These are phyloP conservation scores for Daldinia sp. DNA, from an alignment of 2,329 filamentous ascomycete species.

Conservation along the genomic window DNA sequence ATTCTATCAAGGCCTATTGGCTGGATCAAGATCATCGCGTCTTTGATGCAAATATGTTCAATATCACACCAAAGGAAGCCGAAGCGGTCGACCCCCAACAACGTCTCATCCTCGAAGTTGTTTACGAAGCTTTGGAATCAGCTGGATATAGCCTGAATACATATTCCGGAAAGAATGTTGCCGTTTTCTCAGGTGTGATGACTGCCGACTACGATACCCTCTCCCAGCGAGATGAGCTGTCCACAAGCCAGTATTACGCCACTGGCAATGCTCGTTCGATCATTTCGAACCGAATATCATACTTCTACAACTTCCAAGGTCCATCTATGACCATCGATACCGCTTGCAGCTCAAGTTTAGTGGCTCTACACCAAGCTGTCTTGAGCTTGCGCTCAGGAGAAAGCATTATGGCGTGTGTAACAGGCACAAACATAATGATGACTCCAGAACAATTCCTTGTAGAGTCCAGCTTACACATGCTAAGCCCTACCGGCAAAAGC, in stretches of 20 bases:
- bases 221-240: conserved; percentile 49
- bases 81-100: conserved; percentile 53
- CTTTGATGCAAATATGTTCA: conserved; percentile 53
- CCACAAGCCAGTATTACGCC: conserved; percentile 50
- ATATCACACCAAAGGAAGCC: conserved; percentile 53
- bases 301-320: conserved; percentile 57
- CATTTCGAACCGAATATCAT: conserved; percentile 56
- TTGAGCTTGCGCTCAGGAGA: conserved; percentile 57
- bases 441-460: conserved; percentile 59
- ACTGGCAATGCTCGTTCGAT: conserved; percentile 53
- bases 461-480: conserved; percentile 59
- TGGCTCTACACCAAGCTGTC: conserved; percentile 56
- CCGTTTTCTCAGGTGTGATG: conserved; percentile 53
- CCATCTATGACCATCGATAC: conserved; percentile 57
- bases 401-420: conserved; percentile 57
- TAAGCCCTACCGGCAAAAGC: conserved; percentile 59
- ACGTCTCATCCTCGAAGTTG: conserved; percentile 52
- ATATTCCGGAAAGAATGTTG: conserved; percentile 49
- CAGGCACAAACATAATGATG: conserved; percentile 59
- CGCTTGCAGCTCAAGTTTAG: conserved; percentile 56
- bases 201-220: conserved; percentile 51
- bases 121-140: conserved; percentile 54
- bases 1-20: conserved; percentile 51
- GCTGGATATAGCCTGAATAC: conserved; percentile 48
- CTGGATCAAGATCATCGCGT: conserved; percentile 46